These are phyloP conservation scores for Clarkia xantiana DNA, from an alignment of 345 rosid species.

Conservation along the genomic window DNA sequence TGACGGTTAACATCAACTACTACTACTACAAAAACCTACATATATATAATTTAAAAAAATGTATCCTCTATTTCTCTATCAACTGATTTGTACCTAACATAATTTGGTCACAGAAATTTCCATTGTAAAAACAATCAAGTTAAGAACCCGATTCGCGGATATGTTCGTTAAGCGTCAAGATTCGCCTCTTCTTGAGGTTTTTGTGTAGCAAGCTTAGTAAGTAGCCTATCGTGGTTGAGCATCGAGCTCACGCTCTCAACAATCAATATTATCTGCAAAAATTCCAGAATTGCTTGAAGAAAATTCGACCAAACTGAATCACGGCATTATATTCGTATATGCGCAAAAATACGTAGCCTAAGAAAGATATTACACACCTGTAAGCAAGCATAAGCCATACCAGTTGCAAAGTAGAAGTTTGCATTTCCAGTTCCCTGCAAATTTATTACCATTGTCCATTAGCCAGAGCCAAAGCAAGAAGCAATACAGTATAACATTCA, in stretches of 20 bases:
- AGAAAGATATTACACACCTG: slow-evolving; percentile 37
- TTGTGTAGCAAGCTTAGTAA: slow-evolving; percentile 19
- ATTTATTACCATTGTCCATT: slow-evolving; percentile 9
- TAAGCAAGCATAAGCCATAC: slow-evolving; percentile 79
- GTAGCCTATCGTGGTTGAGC: slow-evolving; percentile 68
- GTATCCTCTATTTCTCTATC: too few relatives aligned
- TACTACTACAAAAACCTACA: too few relatives aligned
- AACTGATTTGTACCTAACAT: too few relatives aligned
- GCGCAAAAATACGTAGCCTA: background rate
- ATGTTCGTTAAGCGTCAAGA: slow-evolving; percentile 7
- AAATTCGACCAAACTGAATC: too few relatives aligned
- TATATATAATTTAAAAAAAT: too few relatives aligned
- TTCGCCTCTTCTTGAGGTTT: slow-evolving; percentile 21
- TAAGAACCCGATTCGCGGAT: too few relatives aligned
- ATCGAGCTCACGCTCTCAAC: slow-evolving; percentile 71
- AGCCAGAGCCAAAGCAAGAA: background rate
- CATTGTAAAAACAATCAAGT: too few relatives aligned
- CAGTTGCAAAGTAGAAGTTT: slow-evolving; percentile 92
- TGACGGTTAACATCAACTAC: too few relatives aligned
- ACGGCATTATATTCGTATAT: background rate
- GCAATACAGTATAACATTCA: too few relatives aligned
- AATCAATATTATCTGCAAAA: slow-evolving; percentile 55
- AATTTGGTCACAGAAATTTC: too few relatives aligned
- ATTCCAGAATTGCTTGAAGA: background rate
- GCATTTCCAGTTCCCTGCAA: slow-evolving; percentile 95